Percentiles rank a stretch among this genome's conserved stretches.
Evolutionary conservation across 768 basidiomycete species (phyloP).

Genomic region (Mycena albidolilacea): DNA sequence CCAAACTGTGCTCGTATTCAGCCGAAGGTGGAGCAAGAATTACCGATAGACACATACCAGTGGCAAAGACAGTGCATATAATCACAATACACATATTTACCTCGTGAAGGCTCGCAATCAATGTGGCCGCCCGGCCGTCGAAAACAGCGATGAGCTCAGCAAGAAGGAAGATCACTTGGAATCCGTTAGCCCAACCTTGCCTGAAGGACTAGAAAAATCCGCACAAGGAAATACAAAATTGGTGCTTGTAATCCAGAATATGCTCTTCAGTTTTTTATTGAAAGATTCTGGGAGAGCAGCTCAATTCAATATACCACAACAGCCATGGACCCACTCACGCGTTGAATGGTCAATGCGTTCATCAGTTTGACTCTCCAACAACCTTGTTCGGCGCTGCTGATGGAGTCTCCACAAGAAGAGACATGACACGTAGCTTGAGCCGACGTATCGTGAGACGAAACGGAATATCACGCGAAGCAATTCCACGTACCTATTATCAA

Average conservation of each 20-base stretch:
- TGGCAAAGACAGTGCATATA: conserved; percentile 20
- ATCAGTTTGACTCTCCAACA: conserved; percentile 10
- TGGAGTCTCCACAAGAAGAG: conserved; percentile 19
- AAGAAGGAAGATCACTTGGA: conserved; percentile 15
- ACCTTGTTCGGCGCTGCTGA: not conserved
- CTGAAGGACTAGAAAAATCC: conserved; percentile 8
- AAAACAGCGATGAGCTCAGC: conserved; percentile 8
- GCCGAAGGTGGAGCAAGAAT: not conserved
- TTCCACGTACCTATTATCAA: conserved; percentile 19
- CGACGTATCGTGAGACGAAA: not conserved
- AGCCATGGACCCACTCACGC: conserved; percentile 4
- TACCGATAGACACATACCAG: conserved; percentile 11
- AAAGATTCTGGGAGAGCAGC: conserved; percentile 11
- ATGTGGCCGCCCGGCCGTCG: not conserved
- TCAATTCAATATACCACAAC: not conserved
- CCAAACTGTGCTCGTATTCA: conserved; percentile 14
- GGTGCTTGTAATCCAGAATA: conserved; percentile 28
- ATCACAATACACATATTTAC: conserved; percentile 13
- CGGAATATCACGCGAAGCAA: not conserved
- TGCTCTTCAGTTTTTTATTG: not conserved
- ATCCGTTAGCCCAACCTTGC: not conserved
- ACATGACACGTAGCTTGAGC: conserved; percentile 15
- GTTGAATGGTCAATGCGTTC: conserved; percentile 3
- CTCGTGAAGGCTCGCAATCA: conserved; percentile 8
- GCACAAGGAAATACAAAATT: conserved; percentile 23